Evolutionary conservation across 192 early-diverging fungal genomes (phyloP), one percentile per base, ranked within the genome.

Genomic region (Coemansia sp.): DNA sequence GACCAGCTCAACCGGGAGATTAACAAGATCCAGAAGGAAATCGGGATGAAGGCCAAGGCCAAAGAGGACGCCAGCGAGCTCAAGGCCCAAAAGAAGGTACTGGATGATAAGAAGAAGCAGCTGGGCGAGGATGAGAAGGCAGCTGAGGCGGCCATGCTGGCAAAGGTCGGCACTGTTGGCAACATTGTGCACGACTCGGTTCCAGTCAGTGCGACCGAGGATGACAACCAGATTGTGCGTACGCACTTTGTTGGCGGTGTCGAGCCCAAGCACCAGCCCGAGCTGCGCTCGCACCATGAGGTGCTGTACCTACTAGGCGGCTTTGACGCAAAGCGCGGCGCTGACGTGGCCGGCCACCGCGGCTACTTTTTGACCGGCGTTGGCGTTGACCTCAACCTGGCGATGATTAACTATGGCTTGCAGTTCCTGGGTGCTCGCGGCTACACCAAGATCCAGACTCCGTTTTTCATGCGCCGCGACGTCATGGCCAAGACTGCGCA

Each of bases 401-500:
- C 96, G 21, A 83, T 99, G 58, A 90, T 99, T 73, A 93, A 90
- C 73, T 99, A 98, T 69, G 97, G 97, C 24, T 86, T 99, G 35
- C 86, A 89, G 49, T 99, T 98, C 84, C 84, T 99, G 56, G 87
- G 84, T 51, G 86, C 82, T 61, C 79, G 84, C 47, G 88, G 86
- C 14, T 97, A 93, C 75, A 94, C 86, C 58, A 98, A 98, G 85
- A 86, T 99, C 17, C 90, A 91, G 82, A 99, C 97, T 5, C 97
- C 97, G 32, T 99, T 91, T 85, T 98, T 99, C 68, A 99, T 99
- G 97, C 90, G 90, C 53, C 89, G 88, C 82, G 93, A 94, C 24
- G 84, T 93, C 29, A 99, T 99, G 97, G 93, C 94, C 37, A 94
- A 96, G 86, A 99, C 97, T 5, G 97, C 97, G 5, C 97, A 99